These are phyloP conservation scores for Suillus weaverae DNA, from an alignment of 768 basidiomycete species.

Conservation along the genomic window DNA sequence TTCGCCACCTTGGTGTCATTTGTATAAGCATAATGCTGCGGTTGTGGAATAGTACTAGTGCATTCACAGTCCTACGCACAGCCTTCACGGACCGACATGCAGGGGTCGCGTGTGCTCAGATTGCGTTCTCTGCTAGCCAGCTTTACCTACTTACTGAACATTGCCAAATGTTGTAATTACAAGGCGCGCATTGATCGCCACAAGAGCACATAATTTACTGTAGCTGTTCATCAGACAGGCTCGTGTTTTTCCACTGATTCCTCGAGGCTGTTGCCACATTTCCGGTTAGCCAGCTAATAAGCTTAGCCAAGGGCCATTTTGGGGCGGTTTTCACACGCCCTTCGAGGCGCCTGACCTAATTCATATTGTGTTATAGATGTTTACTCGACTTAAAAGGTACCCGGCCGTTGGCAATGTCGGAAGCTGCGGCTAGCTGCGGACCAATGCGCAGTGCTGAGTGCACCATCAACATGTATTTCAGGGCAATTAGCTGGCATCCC, in stretches of 20 bases:
- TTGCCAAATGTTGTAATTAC: not conserved
- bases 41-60: not conserved
- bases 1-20: conserved; percentile 11
- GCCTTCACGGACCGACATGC: not conserved
- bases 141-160: too few species aligned
- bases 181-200: not conserved
- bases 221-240: not conserved
- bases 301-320: too few species aligned
- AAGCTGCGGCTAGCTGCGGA: not conserved
- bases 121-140: not conserved
- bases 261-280: not conserved
- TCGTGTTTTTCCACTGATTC: not conserved
- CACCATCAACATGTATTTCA: not conserved
- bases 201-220: not conserved
- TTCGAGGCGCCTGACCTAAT: not conserved
- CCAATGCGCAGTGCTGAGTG: not conserved
- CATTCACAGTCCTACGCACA: not conserved
- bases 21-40: not conserved
- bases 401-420: not conserved
- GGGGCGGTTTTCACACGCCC: not conserved
- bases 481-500: not conserved
- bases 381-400: not conserved
- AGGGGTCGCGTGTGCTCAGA: not conserved
- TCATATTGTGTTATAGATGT: not conserved
- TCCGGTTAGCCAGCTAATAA: not conserved